phyloP scores from a whole-genome alignment of 2,329 filamentous ascomycete genomes.

The Grosmannia clavigera region DNA sequence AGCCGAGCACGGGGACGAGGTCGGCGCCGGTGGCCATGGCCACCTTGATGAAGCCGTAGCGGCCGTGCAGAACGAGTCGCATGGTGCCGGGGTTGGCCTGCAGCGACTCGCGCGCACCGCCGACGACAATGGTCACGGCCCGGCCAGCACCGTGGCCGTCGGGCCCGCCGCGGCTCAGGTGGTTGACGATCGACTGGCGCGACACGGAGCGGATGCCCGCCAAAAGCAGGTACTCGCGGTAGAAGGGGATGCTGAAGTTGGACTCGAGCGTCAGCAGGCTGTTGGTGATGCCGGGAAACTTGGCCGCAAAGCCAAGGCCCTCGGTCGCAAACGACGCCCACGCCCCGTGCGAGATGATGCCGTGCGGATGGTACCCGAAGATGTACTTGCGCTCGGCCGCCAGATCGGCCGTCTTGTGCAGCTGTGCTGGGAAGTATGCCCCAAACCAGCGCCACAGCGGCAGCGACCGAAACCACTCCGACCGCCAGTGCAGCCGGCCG shows the following conservation, averaged over 20 bases:
- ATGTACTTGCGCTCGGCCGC: constrained; percentile 83
- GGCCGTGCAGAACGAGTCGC: constrained; percentile 65
- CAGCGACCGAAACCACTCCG: constrained; percentile 58
- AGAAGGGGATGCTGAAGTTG: constrained; percentile 89
- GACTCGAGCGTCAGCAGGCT: constrained; percentile 86
- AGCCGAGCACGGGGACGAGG: constrained; percentile 80
- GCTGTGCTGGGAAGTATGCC: constrained; percentile 77
- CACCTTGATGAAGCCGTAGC: constrained; percentile 90
- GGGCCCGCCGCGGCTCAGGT: constrained; percentile 65
- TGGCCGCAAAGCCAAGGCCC: constrained; percentile 69
- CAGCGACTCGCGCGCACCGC: constrained; percentile 83
- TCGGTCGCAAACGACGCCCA: constrained; percentile 88
- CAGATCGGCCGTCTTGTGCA: constrained; percentile 75
- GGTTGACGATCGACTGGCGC: constrained; percentile 81
- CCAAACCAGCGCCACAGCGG: constrained; percentile 81
- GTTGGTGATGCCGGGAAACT: constrained; percentile 94
- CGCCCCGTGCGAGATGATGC: constrained; percentile 94
- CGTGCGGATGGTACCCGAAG: constrained; percentile 89
- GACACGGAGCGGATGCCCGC: constrained; percentile 84
- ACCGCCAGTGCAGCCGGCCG: constrained; percentile 63
- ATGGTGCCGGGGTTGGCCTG: constrained; percentile 71
- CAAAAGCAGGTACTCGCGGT: constrained; percentile 84
- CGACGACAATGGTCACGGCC: constrained; percentile 92
- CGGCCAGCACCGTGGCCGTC: constrained; percentile 79
- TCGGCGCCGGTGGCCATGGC: constrained; percentile 88